These are phyloP conservation scores for Cladosporium austrohemisphaericum DNA, from an alignment of 2,329 filamentous ascomycete species.

Conservation along the genomic window DNA sequence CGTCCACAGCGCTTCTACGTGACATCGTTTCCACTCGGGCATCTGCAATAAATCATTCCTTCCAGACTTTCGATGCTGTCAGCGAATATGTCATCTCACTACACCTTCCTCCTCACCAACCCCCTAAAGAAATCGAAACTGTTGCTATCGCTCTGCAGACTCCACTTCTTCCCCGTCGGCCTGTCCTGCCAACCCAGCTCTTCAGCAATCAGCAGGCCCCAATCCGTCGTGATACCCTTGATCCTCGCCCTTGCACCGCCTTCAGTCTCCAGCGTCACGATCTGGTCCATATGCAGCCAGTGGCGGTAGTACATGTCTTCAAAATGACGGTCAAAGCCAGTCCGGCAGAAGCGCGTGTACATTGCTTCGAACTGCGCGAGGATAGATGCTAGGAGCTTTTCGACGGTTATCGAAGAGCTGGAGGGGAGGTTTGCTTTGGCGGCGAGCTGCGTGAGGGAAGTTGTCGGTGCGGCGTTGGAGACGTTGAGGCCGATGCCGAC, in stretches of 20 bases:
- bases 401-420: too few species aligned
- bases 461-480: conserved; percentile 85
- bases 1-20: too few species aligned
- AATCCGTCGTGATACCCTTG: conserved; percentile 85
- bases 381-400: conserved; percentile 77
- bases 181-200: conserved; percentile 72
- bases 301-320: conserved; percentile 73
- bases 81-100: too few species aligned
- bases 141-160: conserved; percentile 92
- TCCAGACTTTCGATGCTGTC: too few species aligned
- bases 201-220: conserved; percentile 80
- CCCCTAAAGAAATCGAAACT: conserved; percentile 98
- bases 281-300: conserved; percentile 74
- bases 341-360: conserved; percentile 69
- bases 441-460: conserved; percentile 73
- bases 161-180: conserved; percentile 72
- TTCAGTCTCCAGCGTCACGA: conserved; percentile 74
- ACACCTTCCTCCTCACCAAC: conserved; percentile 74
- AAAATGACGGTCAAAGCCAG: conserved; percentile 70
- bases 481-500: conserved; percentile 81
- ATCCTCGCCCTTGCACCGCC: conserved; percentile 72
- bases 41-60: too few species aligned
- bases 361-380: conserved; percentile 73
- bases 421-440: conserved; percentile 42
- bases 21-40: too few species aligned